Evolutionary conservation across 768 basidiomycete species (phyloP), one percentile per base, ranked within the genome.

Genomic region (Cantharellus cinnabarinus): DNA sequence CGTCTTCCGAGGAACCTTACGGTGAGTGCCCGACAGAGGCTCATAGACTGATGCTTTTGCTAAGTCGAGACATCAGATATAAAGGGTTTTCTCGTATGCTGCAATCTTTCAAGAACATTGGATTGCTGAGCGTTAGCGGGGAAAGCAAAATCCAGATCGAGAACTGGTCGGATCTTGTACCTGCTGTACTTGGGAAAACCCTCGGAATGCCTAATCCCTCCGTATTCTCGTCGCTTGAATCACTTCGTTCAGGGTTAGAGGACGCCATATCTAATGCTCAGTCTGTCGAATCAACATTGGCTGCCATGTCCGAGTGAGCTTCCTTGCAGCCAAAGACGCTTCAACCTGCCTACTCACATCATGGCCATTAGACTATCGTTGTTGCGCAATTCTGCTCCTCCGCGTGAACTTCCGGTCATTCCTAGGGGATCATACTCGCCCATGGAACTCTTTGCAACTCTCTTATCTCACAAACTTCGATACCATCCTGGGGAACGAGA

Each of bases 1-100:
- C 0, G 71, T 93, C 56, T 69, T 95, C 64, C 76, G 93, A 41
- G 93, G 93, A 3, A 95, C 93, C 0, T 68, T 95, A 51, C 77
- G 91, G 82, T 83, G 20, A 29, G 20, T 29, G 20, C 20, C 20
- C n/a, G 40, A 59, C 55, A 40, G 2, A 10, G 42, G 34, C 15
- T 51, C 15, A 1, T 56, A 29, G 20, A 29, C 20, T 29, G 20
- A 29, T 29, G 20, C 20, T 29, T 29, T 29, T 29, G 20, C 20
- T 29, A 29, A 29, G 20, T 29, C 20, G 20, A 29, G 51, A 58
- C 44, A 42, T 54, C n/a, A 88, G 89, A 67, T 93, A 95, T 68
- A 83, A 85, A 2, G 90, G 90, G 0, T 95, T 90, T 66, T 74
- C 82, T 1, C 69, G 72, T 2, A 69, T 89, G 20, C 80, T 95